These are phyloP conservation scores for Backusella australiensis DNA, from an alignment of 192 early-diverging fungal species.

Conservation along the genomic window DNA sequence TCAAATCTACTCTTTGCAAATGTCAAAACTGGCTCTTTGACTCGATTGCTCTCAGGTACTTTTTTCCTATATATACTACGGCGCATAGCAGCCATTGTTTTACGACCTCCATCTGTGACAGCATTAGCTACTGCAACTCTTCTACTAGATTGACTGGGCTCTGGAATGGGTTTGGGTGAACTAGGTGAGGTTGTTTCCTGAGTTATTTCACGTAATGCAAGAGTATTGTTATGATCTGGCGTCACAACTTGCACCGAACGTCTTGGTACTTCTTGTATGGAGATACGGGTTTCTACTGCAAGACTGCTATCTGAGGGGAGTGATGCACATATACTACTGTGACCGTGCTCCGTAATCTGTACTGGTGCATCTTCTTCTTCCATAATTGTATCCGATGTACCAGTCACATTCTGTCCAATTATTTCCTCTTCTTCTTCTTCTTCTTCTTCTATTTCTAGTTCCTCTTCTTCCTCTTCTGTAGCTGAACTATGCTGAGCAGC, in stretches of 20 bases:
- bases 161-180: background rate
- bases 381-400: background rate
- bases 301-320: background rate
- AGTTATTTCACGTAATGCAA: background rate
- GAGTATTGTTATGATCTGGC: background rate
- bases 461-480: background rate
- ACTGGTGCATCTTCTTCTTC: background rate
- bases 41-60: background rate
- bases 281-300: background rate
- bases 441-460: background rate
- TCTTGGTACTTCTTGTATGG: constrained; percentile 3
- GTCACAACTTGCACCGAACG: background rate
- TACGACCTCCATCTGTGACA: constrained; percentile 5
- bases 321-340: background rate
- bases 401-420: background rate
- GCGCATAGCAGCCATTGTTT: constrained; percentile 12
- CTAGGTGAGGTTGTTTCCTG: background rate
- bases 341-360: background rate
- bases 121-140: background rate
- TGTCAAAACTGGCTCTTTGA: background rate
- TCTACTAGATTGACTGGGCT: background rate
- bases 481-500: background rate
- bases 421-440: background rate
- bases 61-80: constrained; percentile 11
- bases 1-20: background rate